Percentiles rank a stretch among this genome's conserved stretches.
phyloP scores from a whole-genome alignment of 1,284 basidiomycete species.

The Ceratobasidium sp. region DNA sequence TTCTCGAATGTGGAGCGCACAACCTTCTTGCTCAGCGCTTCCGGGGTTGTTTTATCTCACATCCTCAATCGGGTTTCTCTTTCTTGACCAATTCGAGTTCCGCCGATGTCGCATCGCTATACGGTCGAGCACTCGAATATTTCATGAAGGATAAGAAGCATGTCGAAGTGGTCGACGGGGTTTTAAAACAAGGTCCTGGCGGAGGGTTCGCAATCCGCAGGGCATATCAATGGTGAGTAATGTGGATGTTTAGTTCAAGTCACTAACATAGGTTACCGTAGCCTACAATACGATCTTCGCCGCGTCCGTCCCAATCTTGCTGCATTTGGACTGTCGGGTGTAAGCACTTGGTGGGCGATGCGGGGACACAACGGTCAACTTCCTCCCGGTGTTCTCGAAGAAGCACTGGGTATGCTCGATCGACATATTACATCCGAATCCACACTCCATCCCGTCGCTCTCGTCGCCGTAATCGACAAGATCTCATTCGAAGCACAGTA shows the following conservation, averaged over 20 bases:
- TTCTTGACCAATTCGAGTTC: constrained; percentile 13
- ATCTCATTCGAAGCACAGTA: constrained; percentile 6
- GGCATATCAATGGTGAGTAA: constrained; percentile 20
- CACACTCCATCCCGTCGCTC: constrained; percentile 7
- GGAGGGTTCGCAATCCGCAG: constrained; percentile 29
- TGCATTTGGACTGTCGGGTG: constrained; percentile 9
- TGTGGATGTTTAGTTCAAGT: too few species aligned
- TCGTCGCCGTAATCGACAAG: constrained; percentile 17
- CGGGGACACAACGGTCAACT: constrained; percentile 9
- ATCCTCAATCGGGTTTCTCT: constrained; percentile 30
- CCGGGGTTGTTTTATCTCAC: constrained; percentile 26
- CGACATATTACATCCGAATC: constrained; percentile 8
- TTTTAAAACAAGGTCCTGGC: constrained; percentile 8
- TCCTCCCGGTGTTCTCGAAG: constrained; percentile 13
- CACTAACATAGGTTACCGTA: too few species aligned
- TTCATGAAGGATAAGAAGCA: constrained; percentile 16
- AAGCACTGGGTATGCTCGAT: constrained; percentile 17
- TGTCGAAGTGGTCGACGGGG: not conserved
- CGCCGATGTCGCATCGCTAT: constrained; percentile 25
- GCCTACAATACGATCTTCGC: constrained; percentile 24
- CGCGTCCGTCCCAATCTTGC: constrained; percentile 14
- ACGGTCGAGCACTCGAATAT: constrained; percentile 14
- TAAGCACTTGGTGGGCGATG: constrained; percentile 30
- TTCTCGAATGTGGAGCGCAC: constrained; percentile 21
- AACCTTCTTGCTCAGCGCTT: constrained; percentile 22